These are phyloP conservation scores for Pyrus hybrid DNA, from an alignment of 331 rosid species.

Conservation along the genomic window DNA sequence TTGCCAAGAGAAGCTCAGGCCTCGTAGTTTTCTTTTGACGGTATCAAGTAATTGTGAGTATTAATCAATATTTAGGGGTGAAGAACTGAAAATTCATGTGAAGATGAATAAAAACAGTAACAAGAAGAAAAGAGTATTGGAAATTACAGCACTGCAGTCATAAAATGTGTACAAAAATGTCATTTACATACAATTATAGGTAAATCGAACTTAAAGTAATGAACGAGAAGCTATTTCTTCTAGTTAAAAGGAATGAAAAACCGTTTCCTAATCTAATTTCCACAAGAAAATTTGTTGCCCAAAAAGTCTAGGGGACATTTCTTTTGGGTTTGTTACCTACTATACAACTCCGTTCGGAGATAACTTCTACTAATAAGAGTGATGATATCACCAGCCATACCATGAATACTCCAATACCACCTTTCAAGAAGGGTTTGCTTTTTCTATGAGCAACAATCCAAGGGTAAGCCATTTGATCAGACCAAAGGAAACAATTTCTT, in stretches of 20 bases:
- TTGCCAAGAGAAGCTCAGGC: not conserved
- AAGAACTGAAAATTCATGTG: not conserved
- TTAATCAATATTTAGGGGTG: not conserved
- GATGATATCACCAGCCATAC: too few species aligned
- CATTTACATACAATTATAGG: not conserved
- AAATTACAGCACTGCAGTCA: not conserved
- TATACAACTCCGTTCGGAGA: too few species aligned
- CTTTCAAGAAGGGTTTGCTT: not conserved
- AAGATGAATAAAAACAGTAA: not conserved
- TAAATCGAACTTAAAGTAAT: not conserved
- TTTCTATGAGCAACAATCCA: not conserved
- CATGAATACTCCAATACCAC: too few species aligned
- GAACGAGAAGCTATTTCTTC: not conserved
- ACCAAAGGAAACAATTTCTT: too few species aligned
- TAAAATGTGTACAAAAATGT: not conserved
- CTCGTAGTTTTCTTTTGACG: not conserved
- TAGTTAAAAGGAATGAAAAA: not conserved
- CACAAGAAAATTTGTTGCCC: not conserved
- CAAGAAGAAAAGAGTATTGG: not conserved
- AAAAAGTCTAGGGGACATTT: not conserved
- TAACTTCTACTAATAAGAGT: too few species aligned
- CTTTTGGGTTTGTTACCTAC: too few species aligned
- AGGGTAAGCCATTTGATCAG: too few species aligned
- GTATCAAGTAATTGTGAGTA: not conserved
- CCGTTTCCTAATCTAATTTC: not conserved